phyloP scores from a whole-genome alignment of 1,284 basidiomycete genomes.

The Thecaphora frezii region DNA sequence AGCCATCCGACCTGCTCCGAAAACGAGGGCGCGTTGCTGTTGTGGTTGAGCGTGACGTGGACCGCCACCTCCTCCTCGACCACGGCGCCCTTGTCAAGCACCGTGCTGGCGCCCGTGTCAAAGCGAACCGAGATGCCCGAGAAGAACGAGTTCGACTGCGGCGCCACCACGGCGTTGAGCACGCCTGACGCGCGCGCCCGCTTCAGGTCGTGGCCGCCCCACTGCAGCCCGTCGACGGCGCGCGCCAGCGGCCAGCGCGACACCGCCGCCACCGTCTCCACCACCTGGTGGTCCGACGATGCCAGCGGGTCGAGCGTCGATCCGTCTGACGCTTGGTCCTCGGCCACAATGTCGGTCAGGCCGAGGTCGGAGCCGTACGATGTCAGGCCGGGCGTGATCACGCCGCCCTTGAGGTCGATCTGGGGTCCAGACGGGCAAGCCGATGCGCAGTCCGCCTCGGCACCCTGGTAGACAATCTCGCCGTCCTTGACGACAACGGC shows the following conservation, averaged over 20 bases:
- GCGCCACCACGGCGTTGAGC: constrained; percentile 66
- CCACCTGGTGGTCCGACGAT: constrained; percentile 4
- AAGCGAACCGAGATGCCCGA: constrained; percentile 62
- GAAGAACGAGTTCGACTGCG: constrained; percentile 61
- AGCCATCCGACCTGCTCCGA: constrained; percentile 74
- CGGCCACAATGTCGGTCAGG: constrained; percentile 44
- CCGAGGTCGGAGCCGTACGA: constrained; percentile 46
- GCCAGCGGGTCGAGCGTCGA: constrained; percentile 14
- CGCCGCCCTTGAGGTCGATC: constrained; percentile 28
- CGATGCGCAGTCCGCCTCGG: constrained; percentile 1
- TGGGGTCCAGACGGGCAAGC: constrained; percentile 1
- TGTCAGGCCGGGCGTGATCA: constrained; percentile 10
- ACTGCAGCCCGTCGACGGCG: constrained; percentile 46
- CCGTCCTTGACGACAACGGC: constrained; percentile 31
- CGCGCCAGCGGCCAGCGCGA: constrained; percentile 18
- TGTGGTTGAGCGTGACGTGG: constrained; percentile 68
- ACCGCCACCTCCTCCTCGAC: constrained; percentile 71
- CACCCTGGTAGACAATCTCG: constrained; percentile 17
- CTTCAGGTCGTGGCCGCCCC: constrained; percentile 44
- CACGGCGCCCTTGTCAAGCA: constrained; percentile 68
- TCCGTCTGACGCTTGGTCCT: constrained; percentile 39
- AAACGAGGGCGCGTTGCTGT: constrained; percentile 62
- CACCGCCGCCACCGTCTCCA: constrained; percentile 8
- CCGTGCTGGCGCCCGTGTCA: constrained; percentile 21
- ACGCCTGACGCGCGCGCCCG: constrained; percentile 64